Evolutionary conservation across 106 monocot genomes (phyloP).

Genomic region (Apostasia shenzhenica): DNA sequence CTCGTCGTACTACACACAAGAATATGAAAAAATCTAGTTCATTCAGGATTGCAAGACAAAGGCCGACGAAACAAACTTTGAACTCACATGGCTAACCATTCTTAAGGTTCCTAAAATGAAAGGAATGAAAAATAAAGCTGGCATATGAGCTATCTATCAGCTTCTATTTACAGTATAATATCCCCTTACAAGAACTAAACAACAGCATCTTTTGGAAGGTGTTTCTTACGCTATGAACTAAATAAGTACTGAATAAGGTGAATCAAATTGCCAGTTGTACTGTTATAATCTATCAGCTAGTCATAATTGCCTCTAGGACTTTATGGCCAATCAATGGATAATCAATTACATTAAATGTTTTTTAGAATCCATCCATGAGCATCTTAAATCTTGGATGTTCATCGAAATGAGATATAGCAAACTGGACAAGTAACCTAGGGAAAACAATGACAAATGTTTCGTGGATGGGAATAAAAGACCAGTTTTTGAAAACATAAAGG

Average conservation of each 20-base stretch:
- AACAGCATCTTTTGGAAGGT: background rate
- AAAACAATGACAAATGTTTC: background rate
- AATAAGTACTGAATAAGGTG: background rate
- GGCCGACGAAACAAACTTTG: background rate
- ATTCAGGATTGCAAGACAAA: too few species aligned
- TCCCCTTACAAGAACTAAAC: background rate
- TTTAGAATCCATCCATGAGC: background rate
- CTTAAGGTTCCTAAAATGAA: background rate
- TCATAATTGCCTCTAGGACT: background rate
- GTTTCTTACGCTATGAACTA: background rate
- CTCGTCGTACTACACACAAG: constrained; percentile 39
- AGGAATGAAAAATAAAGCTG: too few species aligned
- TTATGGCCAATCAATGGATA: background rate
- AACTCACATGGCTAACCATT: background rate
- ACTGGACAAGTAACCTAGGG: background rate
- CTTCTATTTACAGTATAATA: background rate
- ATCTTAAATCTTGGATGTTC: background rate
- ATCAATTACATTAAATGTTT: background rate
- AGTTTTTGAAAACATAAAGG: too few species aligned
- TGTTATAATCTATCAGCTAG: background rate
- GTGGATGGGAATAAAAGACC: background rate
- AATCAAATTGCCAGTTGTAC: background rate
- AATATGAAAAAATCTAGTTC: too few species aligned
- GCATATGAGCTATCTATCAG: too few species aligned
- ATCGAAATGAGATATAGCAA: background rate